Base-by-base conservation (phyloP, 1,284 basidiomycete genomes). In the Apiotrichum gamsii region DNA sequence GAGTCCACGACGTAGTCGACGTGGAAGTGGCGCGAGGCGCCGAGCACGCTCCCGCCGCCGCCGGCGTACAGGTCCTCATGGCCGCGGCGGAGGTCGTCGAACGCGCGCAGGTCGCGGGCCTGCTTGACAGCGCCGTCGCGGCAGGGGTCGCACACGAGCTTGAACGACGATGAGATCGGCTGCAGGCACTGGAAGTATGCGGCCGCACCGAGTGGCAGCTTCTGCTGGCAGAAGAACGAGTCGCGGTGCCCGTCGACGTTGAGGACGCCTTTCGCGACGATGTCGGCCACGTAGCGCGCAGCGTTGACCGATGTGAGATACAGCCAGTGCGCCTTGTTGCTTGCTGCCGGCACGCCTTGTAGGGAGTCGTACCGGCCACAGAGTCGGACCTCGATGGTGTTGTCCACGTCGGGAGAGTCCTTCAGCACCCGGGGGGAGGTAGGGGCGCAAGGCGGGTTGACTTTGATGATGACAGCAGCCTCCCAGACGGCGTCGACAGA, bases 31-130 rank as follows among this genome's bases (percentile, higher is more conserved):
- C 14, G 11, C 4, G 41, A 13, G 0, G 57, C 58, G 8, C 59
- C 58, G 4, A 54, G 29, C 2, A 61, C 46, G 8, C 50, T 42
- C 0, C 65, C 65, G 1, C 64, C 65, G 8, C 56, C 64, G 4
- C 65, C 65, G 18, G 62, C 61, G 42, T 64, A 68, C 35, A 58
- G 52, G 35, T 66, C 65, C 2, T 47, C 49, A 0, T 56, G 51
- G 4, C 50, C 43, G 1, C 58, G 47, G 14, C 48, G 47, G 15
- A 45, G 38, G 8, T n/a, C 43, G 5, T 38, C 23, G 1, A 33
- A 13, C 19, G n/a, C n/a, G n/a, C n/a, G n/a, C n/a, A n/a, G n/a
- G n/a, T n/a, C n/a, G n/a, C 41, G 50, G 1, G 43, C 31, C 10
- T 36, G 11, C n/a, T 45, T 32, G 8, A 38, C 46, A n/a, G 19